phyloP scores from a whole-genome alignment of 2,329 filamentous ascomycete genomes.

The Trichoderma simmonsii region DNA sequence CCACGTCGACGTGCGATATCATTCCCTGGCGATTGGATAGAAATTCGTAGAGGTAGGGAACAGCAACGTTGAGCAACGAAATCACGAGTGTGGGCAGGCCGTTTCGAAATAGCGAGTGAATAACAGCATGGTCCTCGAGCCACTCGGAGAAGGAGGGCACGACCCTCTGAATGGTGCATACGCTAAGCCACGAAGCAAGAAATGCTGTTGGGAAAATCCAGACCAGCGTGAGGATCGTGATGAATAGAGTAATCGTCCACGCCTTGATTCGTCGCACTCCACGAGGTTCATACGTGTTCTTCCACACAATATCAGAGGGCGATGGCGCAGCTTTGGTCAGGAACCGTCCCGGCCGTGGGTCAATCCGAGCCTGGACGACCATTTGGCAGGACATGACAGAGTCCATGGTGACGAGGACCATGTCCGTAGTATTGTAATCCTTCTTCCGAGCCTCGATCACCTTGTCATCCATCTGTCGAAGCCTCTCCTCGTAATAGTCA shows the following conservation, averaged over 20 bases:
- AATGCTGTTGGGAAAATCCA: conserved; percentile 82
- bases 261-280: conserved; percentile 70
- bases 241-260: conserved; percentile 81
- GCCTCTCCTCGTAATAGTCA: conserved; percentile 86
- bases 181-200: conserved; percentile 74
- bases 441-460: conserved; percentile 69
- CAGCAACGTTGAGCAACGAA: conserved; percentile 81
- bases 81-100: conserved; percentile 82
- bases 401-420: conserved; percentile 97
- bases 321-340: conserved; percentile 83
- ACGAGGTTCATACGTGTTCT: conserved; percentile 81
- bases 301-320: conserved; percentile 91
- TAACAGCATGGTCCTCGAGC: conserved; percentile 65
- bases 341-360: conserved; percentile 81
- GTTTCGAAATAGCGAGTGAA: conserved; percentile 77
- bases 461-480: conserved; percentile 73
- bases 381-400: conserved; percentile 90
- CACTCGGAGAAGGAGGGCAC: conserved; percentile 66
- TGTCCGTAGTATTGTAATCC: conserved; percentile 71
- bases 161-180: conserved; percentile 73
- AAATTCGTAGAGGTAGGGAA: conserved; percentile 93
- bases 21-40: conserved; percentile 89
- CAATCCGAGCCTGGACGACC: conserved; percentile 91
- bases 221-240: conserved; percentile 77
- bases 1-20: conserved; percentile 91